Evolutionary conservation across 495 filamentous ascomycete genomes (phyloP), one percentile per base, ranked within the genome.

Genomic region (Penicillium desertorum): DNA sequence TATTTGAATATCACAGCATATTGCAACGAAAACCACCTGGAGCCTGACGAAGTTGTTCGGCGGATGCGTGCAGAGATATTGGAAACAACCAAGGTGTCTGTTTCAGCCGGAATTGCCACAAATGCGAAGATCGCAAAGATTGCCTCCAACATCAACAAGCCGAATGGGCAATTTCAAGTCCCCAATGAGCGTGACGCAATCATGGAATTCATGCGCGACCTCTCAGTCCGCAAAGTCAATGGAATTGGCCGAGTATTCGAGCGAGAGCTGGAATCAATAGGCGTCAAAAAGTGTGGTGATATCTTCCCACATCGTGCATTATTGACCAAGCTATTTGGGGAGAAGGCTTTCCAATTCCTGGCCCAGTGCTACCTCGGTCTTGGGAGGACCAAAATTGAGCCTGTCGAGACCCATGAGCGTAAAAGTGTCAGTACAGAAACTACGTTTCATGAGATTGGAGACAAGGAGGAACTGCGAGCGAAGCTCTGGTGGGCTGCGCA

Each of bases 51-150:
- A 20, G 87, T 78, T 1, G 89, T 96, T 5, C 71, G 81, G 23
- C 83, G 89, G 59, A 84, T 98, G 76, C 85, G 94, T 4, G 77
- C 77, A 1, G 83, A 94, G 63, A 83, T 99, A 5, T 76, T 88
- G 36, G 84, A 91, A 57, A 85, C 83, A 58, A 88, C 90, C 0
- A 85, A 87, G 36, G 87, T 99, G 45, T 96, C 92, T 17, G 85
- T 99, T 16, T 97, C 92, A 11, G 94, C 95, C 1, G 94, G 94
- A 9, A 96, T 99, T 55, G 95, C 89, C 0, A 86, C 91, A 3
- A 99, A 98, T 70, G 86, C 92, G 2, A 93, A 89, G 64, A 77
- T 99, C 5, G 93, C 95, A 19, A 99, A 98, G 73, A 96, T 99
- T 29, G 86, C 86, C 50, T 95, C 90, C 17, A 98, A 99, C 64